phyloP scores from a whole-genome alignment of 768 basidiomycete species.

The Mycena olivaceomarginata region DNA sequence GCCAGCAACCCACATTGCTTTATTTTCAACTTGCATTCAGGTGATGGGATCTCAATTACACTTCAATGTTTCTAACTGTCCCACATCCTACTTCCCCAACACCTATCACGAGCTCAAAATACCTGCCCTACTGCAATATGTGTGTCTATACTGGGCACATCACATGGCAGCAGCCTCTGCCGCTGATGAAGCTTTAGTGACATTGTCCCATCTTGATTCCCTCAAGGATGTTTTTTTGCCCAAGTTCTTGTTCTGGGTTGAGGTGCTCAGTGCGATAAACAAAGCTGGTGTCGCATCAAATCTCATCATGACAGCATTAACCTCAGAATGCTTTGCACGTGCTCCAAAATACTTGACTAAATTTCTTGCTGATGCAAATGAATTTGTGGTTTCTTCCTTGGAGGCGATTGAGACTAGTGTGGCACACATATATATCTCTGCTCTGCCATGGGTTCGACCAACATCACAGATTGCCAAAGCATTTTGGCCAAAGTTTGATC shows the following conservation, averaged over 20 bases:
- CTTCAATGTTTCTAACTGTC: not conserved
- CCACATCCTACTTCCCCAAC: conserved; percentile 15
- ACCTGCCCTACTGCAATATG: not conserved
- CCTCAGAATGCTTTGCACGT: not conserved
- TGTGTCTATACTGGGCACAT: conserved; percentile 9
- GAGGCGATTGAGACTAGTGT: not conserved
- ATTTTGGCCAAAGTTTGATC: not conserved
- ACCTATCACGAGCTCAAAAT: not conserved
- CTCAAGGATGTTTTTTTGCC: conserved; percentile 5
- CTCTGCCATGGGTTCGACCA: conserved; percentile 10
- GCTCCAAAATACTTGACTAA: not conserved
- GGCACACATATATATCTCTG: not conserved
- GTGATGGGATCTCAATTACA: conserved; percentile 12
- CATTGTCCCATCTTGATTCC: not conserved
- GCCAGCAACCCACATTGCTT: not conserved
- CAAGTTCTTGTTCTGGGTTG: conserved; percentile 2
- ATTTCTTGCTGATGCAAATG: conserved; percentile 5
- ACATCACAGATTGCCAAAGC: conserved; percentile 1
- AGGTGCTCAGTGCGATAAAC: no score
- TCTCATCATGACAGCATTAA: no score
- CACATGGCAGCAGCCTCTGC: conserved; percentile 14
- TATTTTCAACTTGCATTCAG: conserved; percentile 5
- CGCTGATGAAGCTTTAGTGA: no score
- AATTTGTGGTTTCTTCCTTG: conserved; percentile 12
- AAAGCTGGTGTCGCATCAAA: no score